Base-by-base conservation (phyloP, 164 flowering plant genomes). In the Nymphaea colorata region DNA sequence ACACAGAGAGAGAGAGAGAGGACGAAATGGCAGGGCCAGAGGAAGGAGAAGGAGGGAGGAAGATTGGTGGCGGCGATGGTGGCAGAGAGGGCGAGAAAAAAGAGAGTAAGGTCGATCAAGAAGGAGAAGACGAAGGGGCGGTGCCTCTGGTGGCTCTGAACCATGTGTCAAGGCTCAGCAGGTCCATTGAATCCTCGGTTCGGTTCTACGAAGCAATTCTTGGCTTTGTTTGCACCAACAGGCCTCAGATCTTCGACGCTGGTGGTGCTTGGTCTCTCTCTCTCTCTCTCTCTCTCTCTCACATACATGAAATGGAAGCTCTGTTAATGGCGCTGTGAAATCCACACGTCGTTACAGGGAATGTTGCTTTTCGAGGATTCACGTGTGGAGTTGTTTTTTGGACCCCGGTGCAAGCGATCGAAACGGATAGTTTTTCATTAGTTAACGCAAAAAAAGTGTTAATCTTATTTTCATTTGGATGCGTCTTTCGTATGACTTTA, bases 121-220 rank as follows among this genome's bases (percentile, higher is more conserved):
- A 10, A 17, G 47, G 12, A 42, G 68, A 61, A 53, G 67, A 66
- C 44, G 70, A 68, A 41, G n/a, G 70, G 4, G 59, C 70, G 4
- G 17, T 69, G 25, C 86, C 85, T 18, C 59, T 79, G 10, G 79
- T 87, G 89, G 82, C 90, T 0, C 65, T 84, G 57, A 89, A 87
- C 75, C 96, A 89, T 62, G 89, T 89, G 7, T 86, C 90, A 0
- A 78, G 87, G 74, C 75, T 86, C 15, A 86, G 96, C 67, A 77
- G 82, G 43, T 77, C 81, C 5, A 83, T 89, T 68, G 51, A 83
- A 53, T 76, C 81, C 1, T 82, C 89, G 0, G 59, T 80, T 0
- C 82, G 82, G 25, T 87, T 89, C 70, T 87, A 87, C 77, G 74
- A 64, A 2, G 79, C 82, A 43, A 87, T 82, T 6, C 75, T 87